A percentile compares a stretch with the other conserved stretches of the same genome.
These are phyloP conservation scores for Sclerotinia borealis DNA, from an alignment of 2,329 filamentous ascomycete genomes.

Conservation along the genomic window DNA sequence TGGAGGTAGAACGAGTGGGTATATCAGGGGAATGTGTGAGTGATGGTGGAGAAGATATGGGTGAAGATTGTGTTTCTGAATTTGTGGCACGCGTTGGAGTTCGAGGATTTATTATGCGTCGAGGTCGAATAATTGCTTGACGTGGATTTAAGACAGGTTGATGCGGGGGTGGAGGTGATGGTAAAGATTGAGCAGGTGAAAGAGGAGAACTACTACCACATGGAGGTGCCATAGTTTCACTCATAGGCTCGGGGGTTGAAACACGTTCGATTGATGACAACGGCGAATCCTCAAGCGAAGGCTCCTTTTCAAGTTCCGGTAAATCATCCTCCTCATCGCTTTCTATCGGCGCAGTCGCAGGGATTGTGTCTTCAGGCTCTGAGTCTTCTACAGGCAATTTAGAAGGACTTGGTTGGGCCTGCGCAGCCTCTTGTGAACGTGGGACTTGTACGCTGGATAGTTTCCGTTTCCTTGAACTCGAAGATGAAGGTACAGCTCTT, in stretches of 20 bases:
- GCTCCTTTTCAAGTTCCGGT: constrained; percentile 6
- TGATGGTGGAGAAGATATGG: constrained; percentile 55
- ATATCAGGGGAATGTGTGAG: constrained; percentile 59
- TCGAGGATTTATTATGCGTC: constrained; percentile 23
- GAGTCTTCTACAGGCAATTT: constrained; percentile 10
- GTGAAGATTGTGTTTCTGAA: constrained; percentile 23
- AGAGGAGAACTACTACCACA: constrained; percentile 28
- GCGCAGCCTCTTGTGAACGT: constrained; percentile 15
- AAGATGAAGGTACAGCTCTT: constrained; percentile 8
- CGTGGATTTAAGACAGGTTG: constrained; percentile 9
- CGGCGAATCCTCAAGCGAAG: constrained; percentile 13
- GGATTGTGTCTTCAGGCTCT: constrained; percentile 23
- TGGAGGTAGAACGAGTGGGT: constrained; percentile 14
- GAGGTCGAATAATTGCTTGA: constrained; percentile 19
- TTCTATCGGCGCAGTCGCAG: constrained; percentile 20
- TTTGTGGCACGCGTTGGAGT: constrained; percentile 24
- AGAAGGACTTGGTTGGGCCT: constrained; percentile 21
- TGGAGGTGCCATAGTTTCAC: constrained; percentile 33
- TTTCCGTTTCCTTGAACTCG: constrained; percentile 50
- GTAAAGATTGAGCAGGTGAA: constrained; percentile 20
- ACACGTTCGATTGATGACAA: constrained; percentile 23
- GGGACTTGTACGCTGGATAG: constrained; percentile 29
- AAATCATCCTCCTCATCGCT: constrained; percentile 17
- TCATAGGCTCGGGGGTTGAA: constrained; percentile 28
- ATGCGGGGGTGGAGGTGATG: constrained; percentile 21